Evolutionary conservation across 2,329 filamentous ascomycete genomes (phyloP), one percentile per base, ranked within the genome.

Genomic region (Venturia aucupariae): DNA sequence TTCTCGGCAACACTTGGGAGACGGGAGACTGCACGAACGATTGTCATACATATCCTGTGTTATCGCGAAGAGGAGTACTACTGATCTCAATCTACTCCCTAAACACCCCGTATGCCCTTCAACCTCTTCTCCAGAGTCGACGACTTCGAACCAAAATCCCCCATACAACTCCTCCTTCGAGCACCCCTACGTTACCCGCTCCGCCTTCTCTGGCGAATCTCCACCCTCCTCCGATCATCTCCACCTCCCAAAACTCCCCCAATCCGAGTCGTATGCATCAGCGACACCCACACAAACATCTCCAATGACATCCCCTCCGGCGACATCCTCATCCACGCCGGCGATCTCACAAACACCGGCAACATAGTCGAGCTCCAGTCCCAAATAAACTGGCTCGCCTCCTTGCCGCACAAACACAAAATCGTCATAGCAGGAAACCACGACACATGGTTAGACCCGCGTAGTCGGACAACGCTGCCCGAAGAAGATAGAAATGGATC

Each of bases 391-490:
- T 97, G 91, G 91, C 80, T 97, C 15, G 82, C 81, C 59, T 79
- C 79, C 3, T 82, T 92, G 8, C 89, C 90, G 0, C 91, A 96
- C 71, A 77, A 78, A 42, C 83, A 95, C 74, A 96, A 96, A 75
- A 81, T 97, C 30, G 83, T 92, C 42, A 86, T 97, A 39, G 85
- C 86, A 39, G 93, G 93, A 0, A 97, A 97, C 72, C 93, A 97
- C 74, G 93, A 97, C 72, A 87, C 85, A 70, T 95, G 86, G 79
- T 89, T 96, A 67, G 93, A 96, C 74, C 79, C 83, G 30, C 79
- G 80, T 41, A 86, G 85, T 17, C 82, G 89, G 4, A 75, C 74
- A 19, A 75, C 75, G 24, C 67, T 80, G 4, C 64, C 70, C 0
- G 76, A 80, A 11, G 79, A 82, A 57, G 86, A 90, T 71, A 79